phyloP scores from a whole-genome alignment of 78 protist genomes.

The Dictyostelium purpureum region DNA sequence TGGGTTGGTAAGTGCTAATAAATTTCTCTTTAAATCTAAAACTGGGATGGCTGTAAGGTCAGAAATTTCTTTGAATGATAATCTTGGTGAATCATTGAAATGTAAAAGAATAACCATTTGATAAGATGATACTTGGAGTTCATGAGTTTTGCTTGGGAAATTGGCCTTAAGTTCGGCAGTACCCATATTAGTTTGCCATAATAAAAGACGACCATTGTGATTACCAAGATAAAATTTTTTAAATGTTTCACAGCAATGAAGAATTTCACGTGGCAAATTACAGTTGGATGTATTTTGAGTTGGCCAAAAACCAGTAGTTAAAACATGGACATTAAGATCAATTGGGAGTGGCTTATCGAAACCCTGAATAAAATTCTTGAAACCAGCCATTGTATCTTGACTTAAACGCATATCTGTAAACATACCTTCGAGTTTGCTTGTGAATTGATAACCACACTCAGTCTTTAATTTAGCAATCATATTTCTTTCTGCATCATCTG shows the following conservation, averaged over 20 bases:
- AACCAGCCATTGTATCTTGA: slow-evolving; percentile 84
- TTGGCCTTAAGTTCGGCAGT: slow-evolving; percentile 90
- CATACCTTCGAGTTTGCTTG: slow-evolving; percentile 97
- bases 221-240: slow-evolving; percentile 78
- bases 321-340: slow-evolving; percentile 88
- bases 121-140: slow-evolving; percentile 87
- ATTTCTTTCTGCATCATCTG: slow-evolving; percentile 91
- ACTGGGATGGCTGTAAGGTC: slow-evolving; percentile 60
- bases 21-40: slow-evolving; percentile 88
- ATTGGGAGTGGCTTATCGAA: slow-evolving; percentile 40
- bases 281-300: slow-evolving; percentile 68
- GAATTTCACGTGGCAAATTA: slow-evolving; percentile 71
- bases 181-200: slow-evolving; percentile 95
- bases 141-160: slow-evolving; percentile 84
- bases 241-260: slow-evolving; percentile 82
- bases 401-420: slow-evolving; percentile 94
- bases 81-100: slow-evolving; percentile 83
- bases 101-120: slow-evolving; percentile 92
- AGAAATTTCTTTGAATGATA: slow-evolving; percentile 68
- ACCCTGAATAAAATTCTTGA: slow-evolving; percentile 42
- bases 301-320: slow-evolving; percentile 97
- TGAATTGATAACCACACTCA: slow-evolving; percentile 96
- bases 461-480: slow-evolving; percentile 92
- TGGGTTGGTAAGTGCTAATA: slow-evolving; percentile 90
- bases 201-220: slow-evolving; percentile 92